Percentiles rank a stretch among this genome's conserved stretches.
Conservation (phyloP, 2,329 filamentous ascomycete species). For the Pyrenochaeta sp. region DNA sequence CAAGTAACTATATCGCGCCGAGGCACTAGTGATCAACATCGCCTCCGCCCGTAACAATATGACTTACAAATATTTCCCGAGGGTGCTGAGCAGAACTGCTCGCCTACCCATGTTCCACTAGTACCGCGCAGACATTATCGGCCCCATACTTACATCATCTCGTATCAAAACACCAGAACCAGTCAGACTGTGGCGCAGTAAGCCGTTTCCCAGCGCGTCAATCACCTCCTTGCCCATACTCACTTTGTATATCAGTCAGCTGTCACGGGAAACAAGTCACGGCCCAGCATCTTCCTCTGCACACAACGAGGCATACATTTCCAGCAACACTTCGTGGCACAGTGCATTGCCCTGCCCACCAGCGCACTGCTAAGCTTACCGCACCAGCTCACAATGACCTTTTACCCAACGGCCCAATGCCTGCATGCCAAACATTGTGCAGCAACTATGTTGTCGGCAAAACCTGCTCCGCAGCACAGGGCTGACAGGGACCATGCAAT, state of each 20-base stretch:
- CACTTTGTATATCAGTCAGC: not conserved
- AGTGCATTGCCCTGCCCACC: conserved; percentile 1
- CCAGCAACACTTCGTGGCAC: not conserved
- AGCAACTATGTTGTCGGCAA: too few relatives aligned
- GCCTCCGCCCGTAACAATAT: too few relatives aligned
- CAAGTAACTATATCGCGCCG: too few relatives aligned
- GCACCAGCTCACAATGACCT: too few relatives aligned
- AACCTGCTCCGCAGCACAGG: too few relatives aligned
- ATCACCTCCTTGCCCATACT: not conserved
- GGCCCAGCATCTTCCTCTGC: not conserved
- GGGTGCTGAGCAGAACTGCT: not conserved
- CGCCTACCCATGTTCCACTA: not conserved
- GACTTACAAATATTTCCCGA: not conserved
- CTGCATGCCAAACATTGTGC: too few relatives aligned
- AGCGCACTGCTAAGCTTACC: not conserved
- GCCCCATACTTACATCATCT: not conserved
- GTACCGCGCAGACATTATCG: not conserved
- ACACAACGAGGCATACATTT: too few relatives aligned
- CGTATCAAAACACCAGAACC: not conserved
- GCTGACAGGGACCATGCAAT: too few relatives aligned
- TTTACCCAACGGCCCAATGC: too few relatives aligned
- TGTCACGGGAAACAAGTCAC: not conserved
- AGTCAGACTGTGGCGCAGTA: conserved; percentile 2
- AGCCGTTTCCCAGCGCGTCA: not conserved
- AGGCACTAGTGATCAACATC: too few relatives aligned